Conservation (phyloP, 73 alveolate species). For the Durusdinium trenchii region DNA sequence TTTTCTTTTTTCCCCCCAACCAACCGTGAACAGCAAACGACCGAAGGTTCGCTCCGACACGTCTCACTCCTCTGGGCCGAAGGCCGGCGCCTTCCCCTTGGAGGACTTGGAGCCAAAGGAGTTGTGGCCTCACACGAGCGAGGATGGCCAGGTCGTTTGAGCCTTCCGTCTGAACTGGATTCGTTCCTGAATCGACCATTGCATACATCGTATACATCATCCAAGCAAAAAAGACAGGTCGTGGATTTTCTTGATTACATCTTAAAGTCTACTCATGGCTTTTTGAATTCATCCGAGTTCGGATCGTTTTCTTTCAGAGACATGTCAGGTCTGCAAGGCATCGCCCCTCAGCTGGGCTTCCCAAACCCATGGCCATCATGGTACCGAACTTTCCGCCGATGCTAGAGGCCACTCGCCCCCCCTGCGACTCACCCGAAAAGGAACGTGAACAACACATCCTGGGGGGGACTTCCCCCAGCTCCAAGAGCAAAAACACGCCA, state of each 20-base stretch:
- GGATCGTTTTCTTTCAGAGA: no score
- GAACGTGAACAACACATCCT: no score
- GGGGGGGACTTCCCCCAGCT: no score
- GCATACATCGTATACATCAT: background rate
- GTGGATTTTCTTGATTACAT: background rate
- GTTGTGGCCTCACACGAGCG: conserved; percentile 43
- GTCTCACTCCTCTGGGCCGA: background rate
- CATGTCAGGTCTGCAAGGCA: background rate
- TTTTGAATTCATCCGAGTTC: no score
- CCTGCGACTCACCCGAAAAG: no score
- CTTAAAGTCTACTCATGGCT: background rate
- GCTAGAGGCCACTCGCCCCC: conserved; percentile 75
- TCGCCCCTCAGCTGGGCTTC: background rate
- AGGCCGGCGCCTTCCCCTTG: conserved; percentile 57
- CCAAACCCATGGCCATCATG: conserved; percentile 80
- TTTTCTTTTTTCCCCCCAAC: background rate
- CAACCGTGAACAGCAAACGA: background rate
- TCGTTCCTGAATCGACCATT: background rate
- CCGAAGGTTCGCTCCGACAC: background rate
- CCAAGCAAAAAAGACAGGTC: background rate
- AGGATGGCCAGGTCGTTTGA: background rate
- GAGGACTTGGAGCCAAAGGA: conserved; percentile 87
- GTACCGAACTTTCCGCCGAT: conserved; percentile 94
- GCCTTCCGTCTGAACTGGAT: no score
- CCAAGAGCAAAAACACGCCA: no score